Percentiles rank a stretch among this genome's conserved stretches.
These are phyloP conservation scores for Gossypium raimondii DNA, from an alignment of 345 rosid species.

Conservation along the genomic window DNA sequence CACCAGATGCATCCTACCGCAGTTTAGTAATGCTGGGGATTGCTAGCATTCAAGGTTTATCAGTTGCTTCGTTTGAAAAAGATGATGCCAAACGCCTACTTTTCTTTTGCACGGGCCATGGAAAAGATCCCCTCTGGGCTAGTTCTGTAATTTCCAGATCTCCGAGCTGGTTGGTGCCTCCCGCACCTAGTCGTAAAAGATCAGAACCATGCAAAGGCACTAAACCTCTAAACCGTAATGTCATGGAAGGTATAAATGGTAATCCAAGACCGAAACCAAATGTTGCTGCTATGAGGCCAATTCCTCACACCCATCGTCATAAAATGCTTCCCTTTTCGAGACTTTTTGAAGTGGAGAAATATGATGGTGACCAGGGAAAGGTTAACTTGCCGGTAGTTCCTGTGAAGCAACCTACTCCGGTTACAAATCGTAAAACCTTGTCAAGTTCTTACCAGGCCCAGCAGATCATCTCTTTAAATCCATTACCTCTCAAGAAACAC, in stretches of 20 bases:
- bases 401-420: constrained; percentile 61
- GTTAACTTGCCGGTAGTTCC: constrained; percentile 55
- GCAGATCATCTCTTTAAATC: constrained; percentile 85
- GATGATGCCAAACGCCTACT: constrained; percentile 92
- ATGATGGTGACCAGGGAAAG: constrained; percentile 68
- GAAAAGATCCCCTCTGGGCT: constrained; percentile 30
- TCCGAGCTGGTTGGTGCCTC: constrained; percentile 83
- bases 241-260: constrained; percentile 51
- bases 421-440: constrained; percentile 63
- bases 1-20: constrained; percentile 83
- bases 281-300: constrained; percentile 83
- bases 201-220: constrained; percentile 49
- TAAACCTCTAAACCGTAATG: constrained; percentile 31
- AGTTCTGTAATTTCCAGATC: constrained; percentile 33
- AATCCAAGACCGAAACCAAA: constrained; percentile 42
- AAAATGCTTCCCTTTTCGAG: constrained; percentile 81
- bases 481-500: constrained; percentile 91
- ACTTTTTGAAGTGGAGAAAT: constrained; percentile 64
- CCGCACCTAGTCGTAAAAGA: constrained; percentile 73
- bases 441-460: constrained; percentile 85
- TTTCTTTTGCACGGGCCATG: constrained; percentile 59
- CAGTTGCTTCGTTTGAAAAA: constrained; percentile 96
- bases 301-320: constrained; percentile 72
- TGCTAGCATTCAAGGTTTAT: constrained; percentile 89
- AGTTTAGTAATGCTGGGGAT: constrained; percentile 89